Base-by-base conservation (phyloP, 495 filamentous ascomycete genomes). In the Xylaria venustula region DNA sequence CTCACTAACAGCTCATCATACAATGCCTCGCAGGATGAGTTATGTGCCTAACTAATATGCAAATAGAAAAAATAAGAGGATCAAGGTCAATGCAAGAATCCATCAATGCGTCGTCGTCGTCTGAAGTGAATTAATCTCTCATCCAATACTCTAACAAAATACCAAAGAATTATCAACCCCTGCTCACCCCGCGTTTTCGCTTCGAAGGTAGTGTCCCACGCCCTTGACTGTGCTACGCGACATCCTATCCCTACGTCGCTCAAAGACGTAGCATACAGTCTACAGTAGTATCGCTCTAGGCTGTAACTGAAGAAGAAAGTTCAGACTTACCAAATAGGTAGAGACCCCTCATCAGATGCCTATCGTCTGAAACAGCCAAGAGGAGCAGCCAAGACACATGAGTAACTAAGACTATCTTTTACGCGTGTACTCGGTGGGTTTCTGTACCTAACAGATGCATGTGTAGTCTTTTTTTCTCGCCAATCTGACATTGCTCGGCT, bases 121-220 rank as follows among this genome's bases (percentile, higher is more conserved):
- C 32, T 8, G 30, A 34, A 11, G 30, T 34, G 37, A 40, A 15
- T 40, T 12, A 40, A 40, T 40, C 37, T 15, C 37, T 15, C 11
- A 19, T 41, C 7, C 7, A 41, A 25, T 40, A n/a, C 32, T 40
- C 50, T 40, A 40, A 50, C 20, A 50, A 34, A 53, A 23, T 37
- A 26, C 19, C 5, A 37, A 12, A 23, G 5, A 53, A 17, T 25
- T 25, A 53, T 12, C 44, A 20, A n/a, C 41, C 53, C 54, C 54
- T 45, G 54, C 34, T 17, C 41, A 56, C 54, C 54, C 53, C 54
- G 54, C 54, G 30, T 56, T 56, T 56, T 56, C 54, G 54, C 54
- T 56, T 56, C 8, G 12, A 22, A 9, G 22, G 51, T 42, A 12
- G 34, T 19, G 36, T 54, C 23, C 51, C 7, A 28, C 36, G n/a